Conservation (phyloP, 2,329 filamentous ascomycete genomes). For the Geoglossum cookeanum region DNA sequence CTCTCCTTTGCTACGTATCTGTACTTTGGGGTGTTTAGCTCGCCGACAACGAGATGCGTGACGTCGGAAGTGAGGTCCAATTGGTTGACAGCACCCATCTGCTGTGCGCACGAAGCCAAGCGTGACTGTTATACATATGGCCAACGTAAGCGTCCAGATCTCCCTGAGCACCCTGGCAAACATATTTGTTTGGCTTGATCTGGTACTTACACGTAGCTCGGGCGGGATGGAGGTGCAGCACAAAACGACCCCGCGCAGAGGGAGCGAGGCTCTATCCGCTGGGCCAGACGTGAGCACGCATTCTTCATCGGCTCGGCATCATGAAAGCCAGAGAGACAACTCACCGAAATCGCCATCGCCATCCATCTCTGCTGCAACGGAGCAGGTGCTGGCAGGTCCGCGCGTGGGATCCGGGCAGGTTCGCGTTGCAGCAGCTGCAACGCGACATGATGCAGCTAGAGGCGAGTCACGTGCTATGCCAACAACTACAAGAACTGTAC, state of each 20-base stretch:
- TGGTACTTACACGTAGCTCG: constrained; percentile 26
- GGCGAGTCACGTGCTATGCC: too few species aligned
- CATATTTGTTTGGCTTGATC: background rate
- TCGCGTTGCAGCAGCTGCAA: too few species aligned
- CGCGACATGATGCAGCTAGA: too few species aligned
- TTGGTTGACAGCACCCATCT: constrained; percentile 76
- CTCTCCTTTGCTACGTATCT: constrained; percentile 82
- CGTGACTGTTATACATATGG: constrained; percentile 22
- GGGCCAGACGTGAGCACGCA: background rate
- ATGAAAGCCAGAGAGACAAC: background rate
- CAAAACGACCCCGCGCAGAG: constrained; percentile 44
- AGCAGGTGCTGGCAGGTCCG: too few species aligned
- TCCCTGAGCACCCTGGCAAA: background rate
- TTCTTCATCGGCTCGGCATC: too few species aligned
- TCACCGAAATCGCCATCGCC: constrained; percentile 1
- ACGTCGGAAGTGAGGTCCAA: constrained; percentile 91
- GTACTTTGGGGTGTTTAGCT: constrained; percentile 82
- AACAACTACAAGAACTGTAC: too few species aligned
- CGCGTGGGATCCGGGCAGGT: too few species aligned
- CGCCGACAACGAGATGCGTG: constrained; percentile 82
- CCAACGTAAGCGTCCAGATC: background rate
- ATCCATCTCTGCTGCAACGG: background rate
- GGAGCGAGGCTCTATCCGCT: constrained; percentile 8
- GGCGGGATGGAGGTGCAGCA: constrained; percentile 76
- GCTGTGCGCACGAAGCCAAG: constrained; percentile 43